Percentiles rank a stretch among this genome's conserved stretches.
These are phyloP conservation scores for Pseudogymnoascus sp. DNA, from an alignment of 2,329 filamentous ascomycete genomes.

Conservation along the genomic window DNA sequence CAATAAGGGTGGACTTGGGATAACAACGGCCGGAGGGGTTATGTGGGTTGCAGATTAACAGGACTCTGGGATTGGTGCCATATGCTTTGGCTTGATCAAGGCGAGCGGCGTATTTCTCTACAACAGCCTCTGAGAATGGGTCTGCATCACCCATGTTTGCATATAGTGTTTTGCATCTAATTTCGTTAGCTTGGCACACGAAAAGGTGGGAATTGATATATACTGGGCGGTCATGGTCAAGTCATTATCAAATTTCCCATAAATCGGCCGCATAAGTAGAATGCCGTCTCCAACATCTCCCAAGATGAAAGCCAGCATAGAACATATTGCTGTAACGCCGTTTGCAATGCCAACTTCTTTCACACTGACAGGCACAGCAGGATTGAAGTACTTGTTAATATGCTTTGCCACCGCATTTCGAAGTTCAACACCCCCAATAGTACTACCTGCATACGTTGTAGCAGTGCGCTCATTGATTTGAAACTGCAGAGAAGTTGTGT, in stretches of 20 bases:
- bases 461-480: constrained; percentile 12
- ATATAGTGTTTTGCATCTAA: constrained; percentile 11
- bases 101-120: constrained; percentile 32
- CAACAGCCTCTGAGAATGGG: constrained; percentile 29
- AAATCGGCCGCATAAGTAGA: constrained; percentile 38
- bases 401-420: constrained; percentile 33
- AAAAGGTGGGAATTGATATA: neutral
- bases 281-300: constrained; percentile 39
- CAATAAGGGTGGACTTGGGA: constrained; percentile 21
- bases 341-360: constrained; percentile 34
- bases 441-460: constrained; percentile 34
- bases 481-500: constrained; percentile 23
- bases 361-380: constrained; percentile 28
- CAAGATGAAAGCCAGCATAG: constrained; percentile 36
- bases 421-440: constrained; percentile 32
- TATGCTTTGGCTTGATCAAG: constrained; percentile 25
- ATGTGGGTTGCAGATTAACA: constrained; percentile 33
- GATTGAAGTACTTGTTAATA: constrained; percentile 35
- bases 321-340: constrained; percentile 34
- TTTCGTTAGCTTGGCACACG: neutral
- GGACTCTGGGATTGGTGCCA: constrained; percentile 31
- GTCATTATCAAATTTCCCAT: constrained; percentile 41
- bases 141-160: constrained; percentile 31
- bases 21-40: constrained; percentile 25
- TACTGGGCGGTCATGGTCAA: constrained; percentile 30